A percentile compares a stretch with the other conserved stretches of the same genome.
Evolutionary conservation across 2,329 filamentous ascomycete genomes (phyloP).

Genomic region (Fusarium illudens): DNA sequence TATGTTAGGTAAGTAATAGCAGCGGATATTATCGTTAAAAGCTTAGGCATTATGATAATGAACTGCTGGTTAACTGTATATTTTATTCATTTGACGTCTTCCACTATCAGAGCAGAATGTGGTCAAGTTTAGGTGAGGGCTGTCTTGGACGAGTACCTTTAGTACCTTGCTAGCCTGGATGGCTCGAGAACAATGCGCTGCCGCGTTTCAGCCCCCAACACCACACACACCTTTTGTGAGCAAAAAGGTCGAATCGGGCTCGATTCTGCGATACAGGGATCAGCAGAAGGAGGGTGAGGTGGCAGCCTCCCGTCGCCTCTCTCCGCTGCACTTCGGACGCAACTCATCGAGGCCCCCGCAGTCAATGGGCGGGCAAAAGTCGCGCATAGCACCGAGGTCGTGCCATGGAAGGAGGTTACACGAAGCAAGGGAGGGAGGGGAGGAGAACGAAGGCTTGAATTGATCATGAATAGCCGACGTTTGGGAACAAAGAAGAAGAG

Average conservation of each 20-base stretch:
- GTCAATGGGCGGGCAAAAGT: constrained; percentile 28
- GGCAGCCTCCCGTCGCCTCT: constrained; percentile 28
- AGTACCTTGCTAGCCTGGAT: not conserved
- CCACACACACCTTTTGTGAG: constrained; percentile 29
- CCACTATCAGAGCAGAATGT: not conserved
- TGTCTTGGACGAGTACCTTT: not conserved
- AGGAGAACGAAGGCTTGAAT: not conserved
- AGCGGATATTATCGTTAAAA: not conserved
- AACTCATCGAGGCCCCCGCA: constrained; percentile 24
- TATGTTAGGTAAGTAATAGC: not conserved
- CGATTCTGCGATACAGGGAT: constrained; percentile 28
- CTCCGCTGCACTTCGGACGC: constrained; percentile 28
- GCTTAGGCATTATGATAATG: not conserved
- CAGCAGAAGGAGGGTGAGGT: constrained; percentile 27
- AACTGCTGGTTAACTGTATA: not conserved
- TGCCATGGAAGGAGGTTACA: constrained; percentile 8
- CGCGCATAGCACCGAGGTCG: constrained; percentile 33
- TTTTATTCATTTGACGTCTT: too few relatives aligned
- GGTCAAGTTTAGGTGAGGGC: not conserved
- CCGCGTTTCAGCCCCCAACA: constrained; percentile 27
- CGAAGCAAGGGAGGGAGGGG: constrained; percentile 8
- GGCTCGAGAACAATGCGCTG: constrained; percentile 22
- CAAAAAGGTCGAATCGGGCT: constrained; percentile 19
- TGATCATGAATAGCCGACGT: not conserved
- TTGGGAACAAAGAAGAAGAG: constrained; percentile 24